A percentile compares a stretch with the other conserved stretches of the same genome.
These are phyloP conservation scores for Leishmania martiniquensis DNA, from an alignment of 208 protist genomes.

Conservation along the genomic window DNA sequence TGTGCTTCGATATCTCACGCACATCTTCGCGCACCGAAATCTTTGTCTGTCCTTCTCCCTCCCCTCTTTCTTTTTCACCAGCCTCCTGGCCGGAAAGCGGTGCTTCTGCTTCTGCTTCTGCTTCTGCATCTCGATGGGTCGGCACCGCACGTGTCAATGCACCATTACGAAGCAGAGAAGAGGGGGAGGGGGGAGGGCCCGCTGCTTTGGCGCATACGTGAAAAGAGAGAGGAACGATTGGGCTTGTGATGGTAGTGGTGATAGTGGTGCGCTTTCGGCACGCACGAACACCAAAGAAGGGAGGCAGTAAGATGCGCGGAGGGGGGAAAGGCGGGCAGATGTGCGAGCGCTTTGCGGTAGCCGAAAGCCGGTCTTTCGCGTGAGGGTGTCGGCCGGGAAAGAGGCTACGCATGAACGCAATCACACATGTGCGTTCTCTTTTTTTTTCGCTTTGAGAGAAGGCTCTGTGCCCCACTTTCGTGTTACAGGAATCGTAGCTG, in stretches of 20 bases:
- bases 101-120: background rate
- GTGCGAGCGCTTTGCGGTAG: background rate
- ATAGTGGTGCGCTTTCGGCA: background rate
- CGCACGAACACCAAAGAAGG: background rate
- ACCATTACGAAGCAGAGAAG: background rate
- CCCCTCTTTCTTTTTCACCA: too few relatives aligned
- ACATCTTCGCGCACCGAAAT: too few relatives aligned
- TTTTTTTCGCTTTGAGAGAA: too few relatives aligned
- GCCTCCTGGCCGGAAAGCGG: too few relatives aligned
- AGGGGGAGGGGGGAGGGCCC: background rate
- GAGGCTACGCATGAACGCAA: too few relatives aligned
- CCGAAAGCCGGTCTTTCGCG: background rate
- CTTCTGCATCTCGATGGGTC: background rate
- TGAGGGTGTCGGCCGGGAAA: background rate
- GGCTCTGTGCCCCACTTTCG: too few relatives aligned
- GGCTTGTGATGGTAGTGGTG: background rate
- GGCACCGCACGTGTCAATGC: background rate
- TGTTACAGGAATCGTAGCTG: too few relatives aligned
- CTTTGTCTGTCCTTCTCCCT: too few relatives aligned
- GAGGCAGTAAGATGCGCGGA: background rate
- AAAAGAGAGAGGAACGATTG: background rate
- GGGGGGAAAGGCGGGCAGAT: background rate
- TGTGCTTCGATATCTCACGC: too few relatives aligned
- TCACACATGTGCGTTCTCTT: background rate
- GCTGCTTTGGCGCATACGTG: background rate